These are phyloP conservation scores for Tieghemostelium lacteum DNA, from an alignment of 78 protist genomes.

Conservation along the genomic window DNA sequence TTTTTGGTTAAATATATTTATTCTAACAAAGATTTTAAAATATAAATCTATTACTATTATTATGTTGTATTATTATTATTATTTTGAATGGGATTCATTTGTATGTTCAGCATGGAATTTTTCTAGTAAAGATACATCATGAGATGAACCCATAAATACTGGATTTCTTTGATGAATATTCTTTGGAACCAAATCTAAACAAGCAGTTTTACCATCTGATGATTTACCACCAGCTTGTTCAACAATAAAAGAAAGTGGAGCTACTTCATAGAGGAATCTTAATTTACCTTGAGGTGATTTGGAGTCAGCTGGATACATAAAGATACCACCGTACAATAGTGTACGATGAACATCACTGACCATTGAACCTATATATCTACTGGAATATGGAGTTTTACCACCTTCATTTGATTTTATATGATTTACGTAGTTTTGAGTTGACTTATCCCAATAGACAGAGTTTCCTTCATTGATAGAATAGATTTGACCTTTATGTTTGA, in stretches of 20 bases:
- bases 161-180: conserved; percentile 78
- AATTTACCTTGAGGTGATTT: conserved; percentile 81
- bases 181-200: conserved; percentile 62
- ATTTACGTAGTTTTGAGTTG: conserved; percentile 23
- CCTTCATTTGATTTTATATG: conserved; percentile 39
- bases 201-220: conserved; percentile 20
- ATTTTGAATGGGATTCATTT: too few relatives aligned
- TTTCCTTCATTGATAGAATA: conserved; percentile 97
- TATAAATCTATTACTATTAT: too few relatives aligned
- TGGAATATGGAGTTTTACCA: conserved; percentile 76
- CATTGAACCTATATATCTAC: conserved; percentile 96
- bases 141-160: conserved; percentile 69
- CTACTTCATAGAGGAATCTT: conserved; percentile 85
- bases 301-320: conserved; percentile 95
- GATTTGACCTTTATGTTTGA: conserved; percentile 73
- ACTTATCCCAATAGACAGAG: conserved; percentile 82
- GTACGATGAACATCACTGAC: conserved; percentile 98
- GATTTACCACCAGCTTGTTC: conserved; percentile 86
- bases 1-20: too few relatives aligned
- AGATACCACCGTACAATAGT: conserved; percentile 97
- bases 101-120: conserved; percentile 12
- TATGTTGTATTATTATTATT: too few relatives aligned
- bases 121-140: conserved; percentile 42
- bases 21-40: too few relatives aligned
- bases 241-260: conserved; percentile 90